Percentiles rank a stretch among this genome's conserved stretches.
These are phyloP conservation scores for Drechslerella coelobrocha DNA, from an alignment of 2,329 filamentous ascomycete species.

Conservation along the genomic window DNA sequence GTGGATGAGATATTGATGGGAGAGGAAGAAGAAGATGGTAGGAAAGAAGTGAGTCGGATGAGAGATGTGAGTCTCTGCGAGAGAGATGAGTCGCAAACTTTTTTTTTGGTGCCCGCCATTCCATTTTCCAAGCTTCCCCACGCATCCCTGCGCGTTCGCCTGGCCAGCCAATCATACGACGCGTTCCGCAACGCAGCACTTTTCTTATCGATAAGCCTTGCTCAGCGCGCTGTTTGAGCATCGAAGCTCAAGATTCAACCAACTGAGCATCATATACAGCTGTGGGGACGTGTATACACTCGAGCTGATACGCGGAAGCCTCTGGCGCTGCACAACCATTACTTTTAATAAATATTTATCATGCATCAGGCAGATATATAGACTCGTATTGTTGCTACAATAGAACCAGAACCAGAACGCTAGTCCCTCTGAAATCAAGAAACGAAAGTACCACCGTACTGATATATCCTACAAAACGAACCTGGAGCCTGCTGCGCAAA, in stretches of 20 bases:
- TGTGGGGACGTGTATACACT: too few species aligned
- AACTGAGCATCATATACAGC: background rate
- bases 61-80: conserved; percentile 10
- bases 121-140: conserved; percentile 15
- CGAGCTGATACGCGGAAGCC: too few species aligned
- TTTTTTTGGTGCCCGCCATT: conserved; percentile 43
- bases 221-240: background rate
- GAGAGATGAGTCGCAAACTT: conserved; percentile 51
- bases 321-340: too few species aligned
- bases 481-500: too few species aligned
- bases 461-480: too few species aligned
- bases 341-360: too few species aligned
- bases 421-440: too few species aligned
- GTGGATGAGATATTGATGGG: background rate
- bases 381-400: too few species aligned
- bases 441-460: too few species aligned
- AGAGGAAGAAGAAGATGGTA: conserved; percentile 1
- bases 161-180: conserved; percentile 2
- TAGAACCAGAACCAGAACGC: too few species aligned
- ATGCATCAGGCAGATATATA: too few species aligned
- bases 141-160: conserved; percentile 12
- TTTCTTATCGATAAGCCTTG: conserved; percentile 24
- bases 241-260: background rate
- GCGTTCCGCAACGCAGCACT: background rate
- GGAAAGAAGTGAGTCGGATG: background rate